Conservation (phyloP, 2,329 filamentous ascomycete genomes). For the Monosporascus sp. region DNA sequence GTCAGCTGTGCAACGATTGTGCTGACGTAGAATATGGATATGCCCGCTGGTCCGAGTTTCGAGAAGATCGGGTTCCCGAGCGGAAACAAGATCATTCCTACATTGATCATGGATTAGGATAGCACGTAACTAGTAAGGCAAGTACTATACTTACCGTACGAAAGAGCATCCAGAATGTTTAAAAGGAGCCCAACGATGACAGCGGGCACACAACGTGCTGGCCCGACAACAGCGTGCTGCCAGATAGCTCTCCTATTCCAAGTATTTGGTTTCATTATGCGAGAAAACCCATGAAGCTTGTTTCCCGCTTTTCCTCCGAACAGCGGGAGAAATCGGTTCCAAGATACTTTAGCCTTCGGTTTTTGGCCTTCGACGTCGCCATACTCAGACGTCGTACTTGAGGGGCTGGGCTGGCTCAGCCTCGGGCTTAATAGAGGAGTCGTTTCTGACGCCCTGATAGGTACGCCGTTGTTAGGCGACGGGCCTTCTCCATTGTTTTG, state of each 20-base stretch:
- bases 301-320: slow-evolving; percentile 16
- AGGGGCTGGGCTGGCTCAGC: slow-evolving; percentile 24
- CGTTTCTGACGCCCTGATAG: slow-evolving; percentile 28
- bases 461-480: neutral
- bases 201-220: slow-evolving; percentile 70
- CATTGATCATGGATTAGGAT: slow-evolving; percentile 2
- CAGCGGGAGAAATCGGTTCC: slow-evolving; percentile 16
- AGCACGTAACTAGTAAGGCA: neutral
- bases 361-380: slow-evolving; percentile 50
- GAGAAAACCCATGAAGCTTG: slow-evolving; percentile 17
- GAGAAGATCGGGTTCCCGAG: slow-evolving; percentile 82
- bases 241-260: slow-evolving; percentile 68
- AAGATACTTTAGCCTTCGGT: slow-evolving; percentile 14
- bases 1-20: slow-evolving; percentile 90
- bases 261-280: slow-evolving; percentile 54
- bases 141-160: slow-evolving; percentile 60
- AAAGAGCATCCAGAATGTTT: slow-evolving; percentile 90
- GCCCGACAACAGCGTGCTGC: slow-evolving; percentile 58
- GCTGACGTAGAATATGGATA: slow-evolving; percentile 98
- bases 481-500: slow-evolving; percentile 1
- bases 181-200: slow-evolving; percentile 84
- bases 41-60: slow-evolving; percentile 82
- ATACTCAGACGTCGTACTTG: slow-evolving; percentile 24
- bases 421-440: slow-evolving; percentile 42
- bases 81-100: slow-evolving; percentile 90